Evolutionary conservation across 1,284 basidiomycete species (phyloP).

Genomic region (Fomitopsis pinicola): DNA sequence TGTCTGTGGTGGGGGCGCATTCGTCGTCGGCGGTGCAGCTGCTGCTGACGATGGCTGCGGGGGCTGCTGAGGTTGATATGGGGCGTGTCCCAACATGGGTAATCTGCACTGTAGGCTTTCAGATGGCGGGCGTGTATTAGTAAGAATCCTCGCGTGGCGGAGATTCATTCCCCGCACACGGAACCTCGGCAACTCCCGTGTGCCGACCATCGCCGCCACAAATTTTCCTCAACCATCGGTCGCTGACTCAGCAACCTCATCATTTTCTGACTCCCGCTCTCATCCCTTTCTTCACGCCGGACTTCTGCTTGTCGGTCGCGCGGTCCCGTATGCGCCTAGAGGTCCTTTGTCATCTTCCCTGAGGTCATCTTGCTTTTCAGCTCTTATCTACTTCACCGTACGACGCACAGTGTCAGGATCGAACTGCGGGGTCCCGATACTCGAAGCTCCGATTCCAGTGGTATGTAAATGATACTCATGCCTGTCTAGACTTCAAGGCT

Average conservation of each 20-base stretch:
- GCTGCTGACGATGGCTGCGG: conserved; percentile 32
- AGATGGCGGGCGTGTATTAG: conserved; percentile 29
- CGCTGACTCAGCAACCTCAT: background rate
- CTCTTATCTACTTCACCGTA: too few species aligned
- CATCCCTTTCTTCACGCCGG: background rate
- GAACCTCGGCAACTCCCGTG: background rate
- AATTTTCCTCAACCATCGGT: background rate
- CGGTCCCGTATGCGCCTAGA: background rate
- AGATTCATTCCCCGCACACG: conserved; percentile 12
- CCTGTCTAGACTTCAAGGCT: too few species aligned
- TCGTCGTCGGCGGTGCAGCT: conserved; percentile 26
- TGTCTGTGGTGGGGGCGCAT: conserved; percentile 14
- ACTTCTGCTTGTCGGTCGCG: background rate
- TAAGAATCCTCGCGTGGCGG: conserved; percentile 30
- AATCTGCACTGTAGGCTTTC: conserved; percentile 20
- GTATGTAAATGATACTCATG: too few species aligned
- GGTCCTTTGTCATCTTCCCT: too few species aligned
- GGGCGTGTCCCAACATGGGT: conserved; percentile 33
- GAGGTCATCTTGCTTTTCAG: background rate
- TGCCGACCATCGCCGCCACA: background rate
- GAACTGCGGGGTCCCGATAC: too few species aligned
- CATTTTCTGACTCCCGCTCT: background rate
- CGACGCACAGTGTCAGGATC: too few species aligned
- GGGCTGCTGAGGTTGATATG: conserved; percentile 33
- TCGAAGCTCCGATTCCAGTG: too few species aligned